These are phyloP conservation scores for Paramecium sonneborni DNA, from an alignment of 73 alveolate species.

Conservation along the genomic window DNA sequence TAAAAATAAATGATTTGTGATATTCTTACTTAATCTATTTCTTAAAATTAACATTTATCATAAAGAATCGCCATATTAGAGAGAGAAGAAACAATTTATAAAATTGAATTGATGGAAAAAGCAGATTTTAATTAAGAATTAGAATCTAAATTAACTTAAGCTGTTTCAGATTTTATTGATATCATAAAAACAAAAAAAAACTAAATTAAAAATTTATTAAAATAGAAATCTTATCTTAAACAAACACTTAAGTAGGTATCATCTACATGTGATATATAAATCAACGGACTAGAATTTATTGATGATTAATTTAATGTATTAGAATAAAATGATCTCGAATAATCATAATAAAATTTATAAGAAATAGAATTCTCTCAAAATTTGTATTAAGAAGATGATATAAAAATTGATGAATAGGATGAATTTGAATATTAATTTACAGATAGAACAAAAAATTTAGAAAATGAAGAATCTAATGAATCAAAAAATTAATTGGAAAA, in stretches of 20 bases:
- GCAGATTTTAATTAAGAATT: neutral
- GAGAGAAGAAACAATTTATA: neutral
- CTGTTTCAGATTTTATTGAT: conserved; percentile 20
- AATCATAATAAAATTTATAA: neutral
- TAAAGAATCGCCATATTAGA: neutral
- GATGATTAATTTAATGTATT: neutral
- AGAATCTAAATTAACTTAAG: neutral
- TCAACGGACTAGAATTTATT: neutral
- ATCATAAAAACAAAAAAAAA: neutral
- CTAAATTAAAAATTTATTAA: neutral
- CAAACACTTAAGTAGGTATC: neutral
- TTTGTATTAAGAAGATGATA: neutral
- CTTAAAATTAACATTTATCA: neutral
- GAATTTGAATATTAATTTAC: neutral
- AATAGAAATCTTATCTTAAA: neutral
- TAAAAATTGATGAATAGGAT: neutral
- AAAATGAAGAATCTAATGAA: neutral
- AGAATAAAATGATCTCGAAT: neutral
- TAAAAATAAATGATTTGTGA: neutral
- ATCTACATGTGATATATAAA: neutral
- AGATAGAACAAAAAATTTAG: neutral
- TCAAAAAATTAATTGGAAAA: neutral
- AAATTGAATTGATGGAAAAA: neutral
- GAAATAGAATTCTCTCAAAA: neutral
- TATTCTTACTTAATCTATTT: neutral